Percentiles rank a stretch among this genome's conserved stretches.
phyloP scores from a whole-genome alignment of 2,329 filamentous ascomycete genomes.

The Parascedosporium putredinis region DNA sequence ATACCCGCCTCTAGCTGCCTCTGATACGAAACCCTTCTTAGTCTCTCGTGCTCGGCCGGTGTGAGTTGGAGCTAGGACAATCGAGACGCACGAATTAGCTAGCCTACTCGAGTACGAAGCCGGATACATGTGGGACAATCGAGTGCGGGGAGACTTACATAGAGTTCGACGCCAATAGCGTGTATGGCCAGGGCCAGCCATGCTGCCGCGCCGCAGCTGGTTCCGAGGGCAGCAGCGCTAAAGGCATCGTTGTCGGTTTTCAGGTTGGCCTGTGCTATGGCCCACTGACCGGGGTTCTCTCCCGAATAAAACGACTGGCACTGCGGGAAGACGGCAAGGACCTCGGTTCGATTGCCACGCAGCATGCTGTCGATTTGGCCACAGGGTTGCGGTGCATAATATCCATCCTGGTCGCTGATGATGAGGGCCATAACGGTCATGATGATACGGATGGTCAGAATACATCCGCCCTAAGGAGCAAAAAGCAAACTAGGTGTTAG shows the following conservation, averaged over 20 bases:
- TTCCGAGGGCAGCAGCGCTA: conserved; percentile 31
- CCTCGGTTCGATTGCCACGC: conserved; percentile 17
- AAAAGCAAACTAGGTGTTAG: neutral
- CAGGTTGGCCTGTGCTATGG: conserved; percentile 23
- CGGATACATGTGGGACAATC: neutral
- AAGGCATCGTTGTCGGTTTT: conserved; percentile 16
- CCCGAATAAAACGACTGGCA: conserved; percentile 28
- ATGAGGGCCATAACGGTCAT: conserved; percentile 30
- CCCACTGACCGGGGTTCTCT: neutral
- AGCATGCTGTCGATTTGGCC: conserved; percentile 34
- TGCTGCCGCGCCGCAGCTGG: conserved; percentile 38
- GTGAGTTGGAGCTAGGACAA: conserved; percentile 35
- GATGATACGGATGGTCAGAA: conserved; percentile 42
- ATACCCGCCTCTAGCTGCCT: conserved; percentile 44
- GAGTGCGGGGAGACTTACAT: conserved; percentile 24
- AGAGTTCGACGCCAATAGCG: conserved; percentile 35
- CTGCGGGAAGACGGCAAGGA: conserved; percentile 28
- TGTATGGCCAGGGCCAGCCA: conserved; percentile 46
- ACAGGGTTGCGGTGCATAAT: conserved; percentile 28
- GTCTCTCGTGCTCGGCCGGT: conserved; percentile 38
- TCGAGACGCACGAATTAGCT: neutral
- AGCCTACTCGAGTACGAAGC: neutral
- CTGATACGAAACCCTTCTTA: conserved; percentile 46
- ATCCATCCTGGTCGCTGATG: conserved; percentile 20
- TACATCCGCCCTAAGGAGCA: conserved; percentile 28